These are phyloP conservation scores for Neoarthrinium moseri DNA, from an alignment of 2,329 filamentous ascomycete genomes.

Conservation along the genomic window DNA sequence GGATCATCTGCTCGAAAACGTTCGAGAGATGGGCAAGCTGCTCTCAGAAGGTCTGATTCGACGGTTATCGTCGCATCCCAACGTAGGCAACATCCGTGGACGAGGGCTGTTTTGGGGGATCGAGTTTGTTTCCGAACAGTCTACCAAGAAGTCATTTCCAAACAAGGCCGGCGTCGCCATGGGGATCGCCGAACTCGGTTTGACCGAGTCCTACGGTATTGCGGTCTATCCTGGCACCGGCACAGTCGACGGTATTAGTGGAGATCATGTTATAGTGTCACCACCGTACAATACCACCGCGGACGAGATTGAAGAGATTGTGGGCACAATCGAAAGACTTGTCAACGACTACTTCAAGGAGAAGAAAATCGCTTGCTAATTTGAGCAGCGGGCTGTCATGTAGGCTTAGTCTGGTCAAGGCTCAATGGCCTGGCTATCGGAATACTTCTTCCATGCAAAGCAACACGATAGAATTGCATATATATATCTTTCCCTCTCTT, in stretches of 20 bases:
- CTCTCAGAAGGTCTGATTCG: constrained; percentile 26
- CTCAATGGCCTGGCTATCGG: no score
- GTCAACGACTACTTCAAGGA: constrained; percentile 46
- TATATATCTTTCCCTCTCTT: no score
- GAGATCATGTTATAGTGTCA: constrained; percentile 69
- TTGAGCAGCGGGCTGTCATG: no score
- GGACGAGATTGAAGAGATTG: constrained; percentile 56
- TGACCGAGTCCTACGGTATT: constrained; percentile 32
- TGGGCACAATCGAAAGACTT: constrained; percentile 47
- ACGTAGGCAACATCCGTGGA: constrained; percentile 39
- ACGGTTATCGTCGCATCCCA: constrained; percentile 25
- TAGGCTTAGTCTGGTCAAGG: no score
- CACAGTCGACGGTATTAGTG: constrained; percentile 56
- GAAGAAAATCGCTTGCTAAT: no score
- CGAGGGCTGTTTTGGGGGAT: constrained; percentile 45
- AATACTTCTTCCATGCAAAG: no score
- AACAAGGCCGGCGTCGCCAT: constrained; percentile 26
- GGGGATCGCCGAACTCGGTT: constrained; percentile 29
- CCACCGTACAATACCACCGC: constrained; percentile 65
- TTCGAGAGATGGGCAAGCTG: constrained; percentile 26
- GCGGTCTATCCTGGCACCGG: constrained; percentile 63
- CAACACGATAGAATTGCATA: no score
- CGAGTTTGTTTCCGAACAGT: constrained; percentile 42
- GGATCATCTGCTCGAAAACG: constrained; percentile 31
- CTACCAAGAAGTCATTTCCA: constrained; percentile 34